These are phyloP conservation scores for Lachancea mirantina DNA, from an alignment of 805 yeast genomes.

Conservation along the genomic window DNA sequence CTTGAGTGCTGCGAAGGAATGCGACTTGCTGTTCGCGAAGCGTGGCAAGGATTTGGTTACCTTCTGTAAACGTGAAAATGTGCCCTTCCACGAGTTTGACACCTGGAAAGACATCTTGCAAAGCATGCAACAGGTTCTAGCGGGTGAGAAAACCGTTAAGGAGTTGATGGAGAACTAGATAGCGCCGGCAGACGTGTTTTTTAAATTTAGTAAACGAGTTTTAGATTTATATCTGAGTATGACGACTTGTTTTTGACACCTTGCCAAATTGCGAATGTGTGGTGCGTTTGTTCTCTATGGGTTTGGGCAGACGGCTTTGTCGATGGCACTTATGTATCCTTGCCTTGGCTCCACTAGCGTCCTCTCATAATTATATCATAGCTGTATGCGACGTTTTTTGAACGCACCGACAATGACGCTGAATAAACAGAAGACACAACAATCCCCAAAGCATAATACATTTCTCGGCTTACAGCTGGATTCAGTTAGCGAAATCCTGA, in stretches of 20 bases:
- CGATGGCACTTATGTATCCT: not conserved
- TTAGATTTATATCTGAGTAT: too few relatives aligned
- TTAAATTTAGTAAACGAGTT: too few relatives aligned
- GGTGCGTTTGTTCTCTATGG: not conserved
- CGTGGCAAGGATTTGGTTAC: slow-evolving; percentile 83
- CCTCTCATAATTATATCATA: too few relatives aligned
- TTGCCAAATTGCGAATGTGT: not conserved
- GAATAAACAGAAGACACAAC: too few relatives aligned
- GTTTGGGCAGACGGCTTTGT: not conserved
- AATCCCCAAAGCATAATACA: too few relatives aligned
- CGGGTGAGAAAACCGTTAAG: slow-evolving; percentile 26
- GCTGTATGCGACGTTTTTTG: too few relatives aligned
- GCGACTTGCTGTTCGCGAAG: slow-evolving; percentile 89
- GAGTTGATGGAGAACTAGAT: slow-evolving; percentile 28
- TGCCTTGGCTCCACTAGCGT: too few relatives aligned
- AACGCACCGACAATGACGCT: too few relatives aligned
- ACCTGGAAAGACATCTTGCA: slow-evolving; percentile 65
- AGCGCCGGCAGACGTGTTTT: not conserved
- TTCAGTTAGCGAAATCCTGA: too few relatives aligned
- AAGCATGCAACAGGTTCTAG: slow-evolving; percentile 49
- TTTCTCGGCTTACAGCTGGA: too few relatives aligned
- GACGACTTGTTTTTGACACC: not conserved
- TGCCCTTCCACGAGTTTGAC: slow-evolving; percentile 71
- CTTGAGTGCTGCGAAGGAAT: slow-evolving; percentile 89
- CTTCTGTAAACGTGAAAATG: slow-evolving; percentile 70